A percentile compares a stretch with the other conserved stretches of the same genome.
phyloP scores from a whole-genome alignment of 352 stramenopile species.

The Globisporangium heterothallicum region DNA sequence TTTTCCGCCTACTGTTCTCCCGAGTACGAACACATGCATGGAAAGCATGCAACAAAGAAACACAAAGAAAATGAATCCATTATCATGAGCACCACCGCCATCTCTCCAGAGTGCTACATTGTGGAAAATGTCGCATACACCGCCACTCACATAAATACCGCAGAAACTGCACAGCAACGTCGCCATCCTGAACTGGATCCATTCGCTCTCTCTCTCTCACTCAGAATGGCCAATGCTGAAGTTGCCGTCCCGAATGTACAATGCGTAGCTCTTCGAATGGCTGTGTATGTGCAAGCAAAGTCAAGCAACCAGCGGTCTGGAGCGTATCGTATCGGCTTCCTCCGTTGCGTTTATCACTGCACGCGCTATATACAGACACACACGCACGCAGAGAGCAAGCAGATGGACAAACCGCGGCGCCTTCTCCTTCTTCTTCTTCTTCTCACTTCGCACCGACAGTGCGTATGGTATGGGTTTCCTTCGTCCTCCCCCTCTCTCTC shows the following conservation, averaged over 20 bases:
- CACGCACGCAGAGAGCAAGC: neutral
- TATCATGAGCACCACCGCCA: constrained; percentile 4
- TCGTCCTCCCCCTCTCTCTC: neutral
- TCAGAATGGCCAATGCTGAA: too few relatives aligned
- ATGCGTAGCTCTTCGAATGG: too few relatives aligned
- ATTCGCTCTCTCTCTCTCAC: too few relatives aligned
- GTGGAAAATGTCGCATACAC: neutral
- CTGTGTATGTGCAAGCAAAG: too few relatives aligned
- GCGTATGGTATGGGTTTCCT: neutral
- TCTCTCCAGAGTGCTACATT: too few relatives aligned
- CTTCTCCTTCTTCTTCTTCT: too few relatives aligned
- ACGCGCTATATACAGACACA: too few relatives aligned
- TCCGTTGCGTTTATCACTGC: too few relatives aligned
- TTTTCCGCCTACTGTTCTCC: constrained; percentile 33
- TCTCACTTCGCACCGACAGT: neutral
- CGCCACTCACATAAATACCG: constrained; percentile 14
- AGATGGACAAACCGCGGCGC: too few relatives aligned
- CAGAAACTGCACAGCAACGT: constrained; percentile 14
- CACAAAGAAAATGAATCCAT: neutral
- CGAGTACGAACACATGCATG: neutral
- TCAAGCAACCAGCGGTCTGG: too few relatives aligned
- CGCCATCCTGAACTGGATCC: constrained; percentile 1
- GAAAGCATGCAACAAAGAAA: neutral
- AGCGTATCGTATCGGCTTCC: too few relatives aligned
- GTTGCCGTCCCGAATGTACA: too few relatives aligned